Conservation (phyloP, 495 filamentous ascomycete species). For the Neurospora hispaniola region DNA sequence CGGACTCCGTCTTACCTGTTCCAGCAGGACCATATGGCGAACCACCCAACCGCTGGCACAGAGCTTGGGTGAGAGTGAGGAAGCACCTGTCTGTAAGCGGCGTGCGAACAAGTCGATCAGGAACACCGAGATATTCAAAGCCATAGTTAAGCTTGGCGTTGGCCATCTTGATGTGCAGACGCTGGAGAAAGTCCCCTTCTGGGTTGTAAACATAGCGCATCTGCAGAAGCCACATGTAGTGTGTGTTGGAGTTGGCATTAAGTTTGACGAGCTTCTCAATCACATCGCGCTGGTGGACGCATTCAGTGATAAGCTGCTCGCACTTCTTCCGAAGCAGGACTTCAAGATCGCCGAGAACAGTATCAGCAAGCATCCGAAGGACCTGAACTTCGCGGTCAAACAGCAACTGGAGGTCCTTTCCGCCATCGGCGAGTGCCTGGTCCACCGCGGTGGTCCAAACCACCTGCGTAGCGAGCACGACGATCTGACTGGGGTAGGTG, state of each 20-base stretch:
- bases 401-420: slow-evolving; percentile 51
- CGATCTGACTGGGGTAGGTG: slow-evolving; percentile 83
- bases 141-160: slow-evolving; percentile 93
- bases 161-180: slow-evolving; percentile 89
- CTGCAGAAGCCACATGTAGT: slow-evolving; percentile 90
- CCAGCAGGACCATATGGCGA: slow-evolving; percentile 96
- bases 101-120: slow-evolving; percentile 89
- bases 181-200: slow-evolving; percentile 70
- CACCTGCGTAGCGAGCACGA: slow-evolving; percentile 89
- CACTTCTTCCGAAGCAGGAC: slow-evolving; percentile 85
- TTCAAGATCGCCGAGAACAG: slow-evolving; percentile 85
- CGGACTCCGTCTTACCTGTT: slow-evolving; percentile 98
- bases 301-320: slow-evolving; percentile 97
- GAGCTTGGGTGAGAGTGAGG: slow-evolving; percentile 88
- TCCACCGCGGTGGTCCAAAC: slow-evolving; percentile 87
- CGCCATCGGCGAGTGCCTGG: slow-evolving; percentile 57
- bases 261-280: slow-evolving; percentile 71
- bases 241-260: slow-evolving; percentile 64
- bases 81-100: slow-evolving; percentile 97
- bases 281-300: slow-evolving; percentile 89
- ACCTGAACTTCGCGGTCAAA: slow-evolving; percentile 69
- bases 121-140: slow-evolving; percentile 94
- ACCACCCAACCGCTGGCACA: slow-evolving; percentile 88
- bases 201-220: slow-evolving; percentile 90
- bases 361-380: slow-evolving; percentile 70